phyloP scores from a whole-genome alignment of 1,284 basidiomycete genomes.

The Puccinia horiana region DNA sequence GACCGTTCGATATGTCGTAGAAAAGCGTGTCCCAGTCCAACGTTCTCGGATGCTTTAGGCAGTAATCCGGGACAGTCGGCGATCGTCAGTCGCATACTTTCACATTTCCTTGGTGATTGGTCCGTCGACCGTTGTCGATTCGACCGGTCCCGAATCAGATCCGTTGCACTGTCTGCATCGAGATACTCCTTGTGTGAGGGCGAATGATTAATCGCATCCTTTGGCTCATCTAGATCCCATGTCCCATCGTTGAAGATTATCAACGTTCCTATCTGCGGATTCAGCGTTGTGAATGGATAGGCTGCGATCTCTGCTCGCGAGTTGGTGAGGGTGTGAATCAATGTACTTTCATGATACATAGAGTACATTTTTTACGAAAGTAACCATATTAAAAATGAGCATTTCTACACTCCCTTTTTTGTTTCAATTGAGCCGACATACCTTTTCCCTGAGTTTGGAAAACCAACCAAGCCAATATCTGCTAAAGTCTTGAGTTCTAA shows the following conservation, averaged over 20 bases:
- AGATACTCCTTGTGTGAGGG: slow-evolving; percentile 45
- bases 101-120: slow-evolving; percentile 57
- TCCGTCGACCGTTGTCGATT: slow-evolving; percentile 42
- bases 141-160: slow-evolving; percentile 32
- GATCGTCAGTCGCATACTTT: slow-evolving; percentile 83
- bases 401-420: not conserved
- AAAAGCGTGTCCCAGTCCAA: slow-evolving; percentile 92
- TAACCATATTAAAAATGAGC: not conserved
- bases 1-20: slow-evolving; percentile 90
- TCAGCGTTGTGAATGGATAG: slow-evolving; percentile 92
- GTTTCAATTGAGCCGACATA: slow-evolving; percentile 35
- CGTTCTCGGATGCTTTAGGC: slow-evolving; percentile 77
- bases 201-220: slow-evolving; percentile 51
- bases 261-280: slow-evolving; percentile 89
- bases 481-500: slow-evolving; percentile 94
- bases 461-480: slow-evolving; percentile 90
- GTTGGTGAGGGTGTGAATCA: slow-evolving; percentile 84
- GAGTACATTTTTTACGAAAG: not conserved
- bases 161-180: slow-evolving; percentile 64
- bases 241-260: slow-evolving; percentile 76
- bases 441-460: slow-evolving; percentile 80
- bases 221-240: slow-evolving; percentile 60
- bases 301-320: slow-evolving; percentile 83
- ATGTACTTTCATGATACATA: slow-evolving; percentile 65
- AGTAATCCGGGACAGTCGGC: slow-evolving; percentile 97